Base-by-base conservation (phyloP, 2,329 filamentous ascomycete genomes). In the Penicillium brevicompactum region DNA sequence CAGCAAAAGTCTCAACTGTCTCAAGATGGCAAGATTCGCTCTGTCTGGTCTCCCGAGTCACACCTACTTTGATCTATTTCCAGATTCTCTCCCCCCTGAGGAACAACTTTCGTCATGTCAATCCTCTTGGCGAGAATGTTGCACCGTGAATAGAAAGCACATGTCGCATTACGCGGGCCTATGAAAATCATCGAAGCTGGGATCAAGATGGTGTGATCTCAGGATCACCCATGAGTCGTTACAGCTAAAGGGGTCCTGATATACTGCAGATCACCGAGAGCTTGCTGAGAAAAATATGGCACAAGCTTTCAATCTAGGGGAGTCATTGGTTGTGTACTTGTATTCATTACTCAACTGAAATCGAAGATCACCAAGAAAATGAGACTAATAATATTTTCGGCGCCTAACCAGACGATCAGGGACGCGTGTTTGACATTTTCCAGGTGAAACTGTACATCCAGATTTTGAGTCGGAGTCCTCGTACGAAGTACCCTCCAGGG, bases 91-190 rank as follows among this genome's bases (percentile, higher is more conserved):
- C 24, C 8, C 24, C 24, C 24, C 24, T 27, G 24, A 27, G 5
- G n/a, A 41, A 41, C 10, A 32, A 40, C 34, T 52, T 46, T 31
- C 48, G 52, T 52, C 45, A 58, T 55, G 56, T 27, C 21, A 52
- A 58, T 49, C 49, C 16, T 46, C 43, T 51, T 54, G 47, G 51
- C 47, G 27, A 27, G 34, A 16, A 38, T 16, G n/a, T n/a, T n/a
- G 7, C n/a, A 21, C 30, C 43, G 22, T 44, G 32, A 24, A 8
- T 45, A 6, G 5, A 27, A 21, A 24, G 9, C 31, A 30, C 18
- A 14, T 10, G 18, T 31, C 31, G 46, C 24, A 43, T 51, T 32
- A n/a, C 45, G 49, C 44, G 47, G 44, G 16, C 38, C 18, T 37
- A 21, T 44, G 18, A 43, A 18, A 49, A 30, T 34, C 5, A 14